Evolutionary conservation across 1,139 yeast genomes (phyloP).

Genomic region (Candida tetrigidarum): DNA sequence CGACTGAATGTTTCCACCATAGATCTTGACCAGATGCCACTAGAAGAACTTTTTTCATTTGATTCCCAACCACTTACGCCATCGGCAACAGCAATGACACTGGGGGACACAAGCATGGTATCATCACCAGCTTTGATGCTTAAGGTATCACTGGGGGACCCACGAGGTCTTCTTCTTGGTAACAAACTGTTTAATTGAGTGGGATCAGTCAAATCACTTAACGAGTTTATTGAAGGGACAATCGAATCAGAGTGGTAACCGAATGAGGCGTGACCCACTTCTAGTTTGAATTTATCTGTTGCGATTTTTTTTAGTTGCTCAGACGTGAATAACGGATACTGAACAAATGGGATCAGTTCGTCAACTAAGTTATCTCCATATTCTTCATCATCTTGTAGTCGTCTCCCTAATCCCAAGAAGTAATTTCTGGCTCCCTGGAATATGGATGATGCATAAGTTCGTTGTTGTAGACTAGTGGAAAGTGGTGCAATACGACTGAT

Average conservation of each 20-base stretch:
- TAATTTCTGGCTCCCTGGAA: slow-evolving; percentile 33
- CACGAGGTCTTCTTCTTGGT: slow-evolving; percentile 57
- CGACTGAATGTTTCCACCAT: slow-evolving; percentile 58
- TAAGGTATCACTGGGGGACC: slow-evolving; percentile 57
- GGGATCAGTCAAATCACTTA: slow-evolving; percentile 56
- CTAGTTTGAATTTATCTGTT: slow-evolving; percentile 48
- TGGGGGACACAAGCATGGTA: slow-evolving; percentile 62
- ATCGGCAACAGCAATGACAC: slow-evolving; percentile 61
- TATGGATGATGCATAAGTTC: slow-evolving; percentile 14
- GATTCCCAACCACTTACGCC: slow-evolving; percentile 67
- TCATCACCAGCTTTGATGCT: slow-evolving; percentile 64
- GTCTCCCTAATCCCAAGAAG: slow-evolving; percentile 27
- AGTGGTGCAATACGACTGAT: not conserved
- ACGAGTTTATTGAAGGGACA: slow-evolving; percentile 50
- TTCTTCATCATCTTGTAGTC: slow-evolving; percentile 15
- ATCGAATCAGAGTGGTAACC: slow-evolving; percentile 50
- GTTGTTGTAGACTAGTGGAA: not conserved
- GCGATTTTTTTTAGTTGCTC: slow-evolving; percentile 43
- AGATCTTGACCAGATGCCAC: slow-evolving; percentile 61
- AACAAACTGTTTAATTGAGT: slow-evolving; percentile 49
- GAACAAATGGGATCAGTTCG: slow-evolving; percentile 42
- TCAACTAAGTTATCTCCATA: slow-evolving; percentile 21
- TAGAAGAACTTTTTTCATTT: slow-evolving; percentile 38
- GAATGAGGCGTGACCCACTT: slow-evolving; percentile 50
- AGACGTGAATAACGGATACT: slow-evolving; percentile 45